Percentiles rank a stretch among this genome's conserved stretches.
These are phyloP conservation scores for Fusarium sp. DNA, from an alignment of 2,329 filamentous ascomycete genomes.

Conservation along the genomic window DNA sequence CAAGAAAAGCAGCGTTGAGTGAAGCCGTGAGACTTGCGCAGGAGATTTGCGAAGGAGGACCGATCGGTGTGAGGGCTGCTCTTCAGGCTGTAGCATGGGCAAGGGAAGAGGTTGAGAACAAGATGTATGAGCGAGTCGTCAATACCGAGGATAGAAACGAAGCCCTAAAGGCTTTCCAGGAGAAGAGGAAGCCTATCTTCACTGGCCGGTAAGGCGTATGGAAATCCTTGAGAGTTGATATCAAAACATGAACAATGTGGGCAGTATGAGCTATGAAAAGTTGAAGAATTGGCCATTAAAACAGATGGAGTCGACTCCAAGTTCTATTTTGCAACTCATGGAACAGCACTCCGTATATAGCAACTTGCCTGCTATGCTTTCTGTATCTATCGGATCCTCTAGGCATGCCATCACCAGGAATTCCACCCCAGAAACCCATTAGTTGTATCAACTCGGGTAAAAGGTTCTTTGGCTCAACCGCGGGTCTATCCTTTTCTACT, in stretches of 20 bases:
- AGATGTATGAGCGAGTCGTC: slow-evolving; percentile 85
- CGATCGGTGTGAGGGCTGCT: slow-evolving; percentile 81
- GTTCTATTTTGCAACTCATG: neutral
- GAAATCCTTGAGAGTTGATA: neutral
- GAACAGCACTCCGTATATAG: neutral
- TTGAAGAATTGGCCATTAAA: neutral
- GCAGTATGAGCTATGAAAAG: neutral
- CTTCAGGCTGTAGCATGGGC: slow-evolving; percentile 80
- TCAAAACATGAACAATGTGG: neutral
- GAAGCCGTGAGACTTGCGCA: slow-evolving; percentile 81
- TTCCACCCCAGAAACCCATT: slow-evolving; percentile 15
- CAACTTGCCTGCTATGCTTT: slow-evolving; percentile 5
- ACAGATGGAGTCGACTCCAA: neutral
- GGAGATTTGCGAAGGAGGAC: slow-evolving; percentile 90
- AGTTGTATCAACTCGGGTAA: neutral
- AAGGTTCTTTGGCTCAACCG: neutral
- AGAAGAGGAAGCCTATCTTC: slow-evolving; percentile 69
- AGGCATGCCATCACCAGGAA: slow-evolving; percentile 12
- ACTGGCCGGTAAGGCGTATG: slow-evolving; percentile 56
- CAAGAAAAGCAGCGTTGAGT: slow-evolving; percentile 74
- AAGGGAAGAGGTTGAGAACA: slow-evolving; percentile 81
- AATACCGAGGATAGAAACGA: slow-evolving; percentile 87
- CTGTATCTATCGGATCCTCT: slow-evolving; percentile 13
- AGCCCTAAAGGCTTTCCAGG: slow-evolving; percentile 83
- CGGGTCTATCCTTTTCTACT: neutral